These are phyloP conservation scores for Litsea cubeba DNA, from an alignment of 164 flowering plant species.

Conservation along the genomic window DNA sequence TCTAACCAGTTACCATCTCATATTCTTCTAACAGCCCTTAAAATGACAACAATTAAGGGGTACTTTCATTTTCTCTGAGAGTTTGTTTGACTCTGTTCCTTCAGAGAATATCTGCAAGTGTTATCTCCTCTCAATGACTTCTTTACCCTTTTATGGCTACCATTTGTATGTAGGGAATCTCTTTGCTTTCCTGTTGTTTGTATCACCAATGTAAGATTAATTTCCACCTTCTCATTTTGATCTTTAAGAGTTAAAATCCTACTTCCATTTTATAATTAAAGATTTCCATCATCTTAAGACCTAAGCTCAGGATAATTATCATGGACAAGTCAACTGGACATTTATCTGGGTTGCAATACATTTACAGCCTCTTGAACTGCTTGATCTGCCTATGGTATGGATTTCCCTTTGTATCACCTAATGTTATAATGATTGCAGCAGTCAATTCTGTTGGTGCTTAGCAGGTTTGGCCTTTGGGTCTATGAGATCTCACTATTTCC, in stretches of 20 bases:
- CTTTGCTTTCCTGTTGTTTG: slow-evolving; percentile 79
- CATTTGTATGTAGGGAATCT: slow-evolving; percentile 60
- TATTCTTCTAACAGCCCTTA: too few species aligned
- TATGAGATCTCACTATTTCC: background rate
- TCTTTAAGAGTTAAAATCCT: background rate
- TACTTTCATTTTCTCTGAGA: too few species aligned
- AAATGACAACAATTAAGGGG: too few species aligned
- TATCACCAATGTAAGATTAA: slow-evolving; percentile 77
- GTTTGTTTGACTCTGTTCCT: too few species aligned
- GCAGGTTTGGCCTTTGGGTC: background rate
- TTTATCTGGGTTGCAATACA: slow-evolving; percentile 83
- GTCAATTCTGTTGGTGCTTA: slow-evolving; percentile 67
- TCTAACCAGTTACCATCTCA: too few species aligned
- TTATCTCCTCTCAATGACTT: too few species aligned
- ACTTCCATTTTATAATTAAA: background rate
- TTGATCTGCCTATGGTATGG: slow-evolving; percentile 81
- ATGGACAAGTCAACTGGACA: slow-evolving; percentile 69
- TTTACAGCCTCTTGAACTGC: slow-evolving; percentile 74
- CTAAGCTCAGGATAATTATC: slow-evolving; percentile 69
- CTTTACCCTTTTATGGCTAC: too few species aligned
- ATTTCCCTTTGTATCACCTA: slow-evolving; percentile 45
- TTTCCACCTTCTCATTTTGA: background rate
- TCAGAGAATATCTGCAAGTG: background rate
- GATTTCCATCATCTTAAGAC: slow-evolving; percentile 34
- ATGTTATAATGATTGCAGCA: slow-evolving; percentile 50